Percentiles rank a stretch among this genome's conserved stretches.
These are phyloP conservation scores for Hylodesmum podocarpum DNA, from an alignment of 306 rosid species.

Conservation along the genomic window DNA sequence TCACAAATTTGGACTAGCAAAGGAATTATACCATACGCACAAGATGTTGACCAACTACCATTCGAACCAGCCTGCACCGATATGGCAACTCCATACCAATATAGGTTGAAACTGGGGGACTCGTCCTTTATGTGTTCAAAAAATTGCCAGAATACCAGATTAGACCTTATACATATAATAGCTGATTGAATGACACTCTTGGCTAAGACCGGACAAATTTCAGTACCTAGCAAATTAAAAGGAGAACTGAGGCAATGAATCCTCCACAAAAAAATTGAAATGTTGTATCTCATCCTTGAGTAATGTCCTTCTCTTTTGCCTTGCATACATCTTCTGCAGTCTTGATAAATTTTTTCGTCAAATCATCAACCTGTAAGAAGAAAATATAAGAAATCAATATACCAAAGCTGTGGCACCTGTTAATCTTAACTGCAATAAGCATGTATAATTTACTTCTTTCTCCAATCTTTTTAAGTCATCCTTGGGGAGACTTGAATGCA, in stretches of 20 bases:
- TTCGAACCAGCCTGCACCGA: too few species aligned
- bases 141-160: too few species aligned
- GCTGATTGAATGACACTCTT: too few species aligned
- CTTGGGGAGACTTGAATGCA: slow-evolving; percentile 68
- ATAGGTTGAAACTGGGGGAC: too few species aligned
- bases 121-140: too few species aligned
- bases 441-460: slow-evolving; percentile 71
- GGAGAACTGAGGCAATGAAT: too few species aligned
- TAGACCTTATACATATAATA: too few species aligned
- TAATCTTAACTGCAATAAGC: neutral
- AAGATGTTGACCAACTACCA: too few species aligned
- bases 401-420: slow-evolving; percentile 6
- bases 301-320: slow-evolving; percentile 84
- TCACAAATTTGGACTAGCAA: neutral
- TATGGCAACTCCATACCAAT: too few species aligned
- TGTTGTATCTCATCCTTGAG: slow-evolving; percentile 47
- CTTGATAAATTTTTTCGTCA: slow-evolving; percentile 82
- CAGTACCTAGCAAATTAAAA: too few species aligned
- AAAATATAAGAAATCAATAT: slow-evolving; percentile 26
- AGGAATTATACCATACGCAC: neutral
- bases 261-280: neutral
- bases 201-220: too few species aligned
- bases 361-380: slow-evolving; percentile 68
- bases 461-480: slow-evolving; percentile 88
- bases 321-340: slow-evolving; percentile 79